A percentile compares a stretch with the other conserved stretches of the same genome.
phyloP scores from a whole-genome alignment of 441 rosid genomes.

The Pelargonium citronellum region DNA sequence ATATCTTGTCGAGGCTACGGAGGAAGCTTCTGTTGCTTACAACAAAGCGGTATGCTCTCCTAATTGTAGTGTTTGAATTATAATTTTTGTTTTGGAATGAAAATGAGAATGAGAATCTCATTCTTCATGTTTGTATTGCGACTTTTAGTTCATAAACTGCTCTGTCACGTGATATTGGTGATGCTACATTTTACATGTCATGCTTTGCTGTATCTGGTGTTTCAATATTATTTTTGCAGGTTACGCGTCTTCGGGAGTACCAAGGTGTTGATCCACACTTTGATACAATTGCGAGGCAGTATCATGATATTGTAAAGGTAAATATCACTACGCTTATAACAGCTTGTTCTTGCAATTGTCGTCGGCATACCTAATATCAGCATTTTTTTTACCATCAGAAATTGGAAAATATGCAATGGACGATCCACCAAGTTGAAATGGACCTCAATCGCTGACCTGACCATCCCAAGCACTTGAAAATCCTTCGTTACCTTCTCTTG shows the following conservation, averaged over 20 bases:
- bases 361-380: slow-evolving; percentile 16
- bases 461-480: slow-evolving; percentile 30
- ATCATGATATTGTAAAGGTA: slow-evolving; percentile 90
- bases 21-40: slow-evolving; percentile 87
- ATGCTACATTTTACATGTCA: no score
- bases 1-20: slow-evolving; percentile 81
- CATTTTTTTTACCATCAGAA: slow-evolving; percentile 40
- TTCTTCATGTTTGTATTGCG: background rate
- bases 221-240: slow-evolving; percentile 34
- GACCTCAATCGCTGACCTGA: slow-evolving; percentile 72
- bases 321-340: background rate
- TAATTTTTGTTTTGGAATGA: background rate
- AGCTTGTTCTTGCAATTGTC: background rate
- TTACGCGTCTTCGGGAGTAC: slow-evolving; percentile 84
- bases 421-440: slow-evolving; percentile 90
- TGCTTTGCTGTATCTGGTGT: background rate
- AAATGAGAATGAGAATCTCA: no score
- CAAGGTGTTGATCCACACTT: slow-evolving; percentile 96
- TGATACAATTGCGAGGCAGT: slow-evolving; percentile 81
- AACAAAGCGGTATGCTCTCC: slow-evolving; percentile 76
- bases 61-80: slow-evolving; percentile 5
- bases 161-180: no score
- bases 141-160: background rate
- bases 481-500: background rate
- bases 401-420: slow-evolving; percentile 91